Conservation (phyloP, 75 land plant genomes). For the Cunninghamia lanceolata region DNA sequence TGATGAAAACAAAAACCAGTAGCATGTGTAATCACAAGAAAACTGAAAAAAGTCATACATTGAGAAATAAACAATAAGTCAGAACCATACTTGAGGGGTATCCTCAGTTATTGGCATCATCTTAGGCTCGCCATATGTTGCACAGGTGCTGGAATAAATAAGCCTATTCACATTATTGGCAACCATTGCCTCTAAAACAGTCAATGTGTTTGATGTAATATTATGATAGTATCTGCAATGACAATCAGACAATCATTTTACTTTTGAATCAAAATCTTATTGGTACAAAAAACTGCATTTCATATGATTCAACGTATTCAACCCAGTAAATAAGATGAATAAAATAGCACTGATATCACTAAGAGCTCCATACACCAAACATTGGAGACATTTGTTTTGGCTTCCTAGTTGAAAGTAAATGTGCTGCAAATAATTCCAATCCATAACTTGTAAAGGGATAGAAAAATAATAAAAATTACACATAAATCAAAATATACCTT, state of each 20-base stretch:
- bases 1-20: background rate
- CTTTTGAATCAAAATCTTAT: background rate
- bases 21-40: background rate
- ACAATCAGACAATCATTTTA: background rate
- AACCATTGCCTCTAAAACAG: slow-evolving; percentile 36
- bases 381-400: background rate
- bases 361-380: background rate
- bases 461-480: background rate
- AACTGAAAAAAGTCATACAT: background rate
- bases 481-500: slow-evolving; percentile 16
- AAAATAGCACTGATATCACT: background rate
- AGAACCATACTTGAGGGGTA: slow-evolving; percentile 31
- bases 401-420: background rate
- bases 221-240: slow-evolving; percentile 45
- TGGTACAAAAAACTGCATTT: background rate
- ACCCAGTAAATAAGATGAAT: background rate
- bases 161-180: slow-evolving; percentile 26
- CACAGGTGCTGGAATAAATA: slow-evolving; percentile 49
- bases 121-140: slow-evolving; percentile 45
- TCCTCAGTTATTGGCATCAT: slow-evolving; percentile 41
- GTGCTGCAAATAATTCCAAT: background rate
- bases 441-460: background rate
- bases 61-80: background rate
- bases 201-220: slow-evolving; percentile 40
- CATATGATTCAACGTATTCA: background rate